Base-by-base conservation (phyloP, 2,329 filamentous ascomycete genomes). In the Cladosporium sp. region DNA sequence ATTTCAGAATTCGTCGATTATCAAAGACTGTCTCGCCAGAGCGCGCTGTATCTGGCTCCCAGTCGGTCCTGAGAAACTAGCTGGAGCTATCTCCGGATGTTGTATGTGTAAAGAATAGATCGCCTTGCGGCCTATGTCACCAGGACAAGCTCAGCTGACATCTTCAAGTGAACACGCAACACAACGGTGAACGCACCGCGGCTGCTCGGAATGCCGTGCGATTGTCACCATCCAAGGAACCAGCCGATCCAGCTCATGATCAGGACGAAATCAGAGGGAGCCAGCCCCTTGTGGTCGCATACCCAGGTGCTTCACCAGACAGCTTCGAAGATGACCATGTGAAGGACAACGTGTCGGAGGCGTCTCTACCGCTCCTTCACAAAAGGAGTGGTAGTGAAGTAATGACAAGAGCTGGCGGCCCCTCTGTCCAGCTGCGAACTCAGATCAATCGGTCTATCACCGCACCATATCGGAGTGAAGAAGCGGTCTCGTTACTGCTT, bases 401-500 rank as follows among this genome's bases (percentile, higher is more conserved):
- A 9, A 7, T 6, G n/a, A 19, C 25, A 30, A 30, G 16, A 30
- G 2, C 27, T 27, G 7, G 12, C 3, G 7, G 12, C 7, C 8
- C 25, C 8, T n/a, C 40, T 1, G 11, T 43, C 18, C 25, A 16
- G 19, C 19, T 27, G 16, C 30, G 29, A 12, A 12, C 29, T 1
- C 41, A 35, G 7, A 11, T 43, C 5, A 8, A 4, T 25, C 29
- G 41, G 15, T 18, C 20, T 15, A 38, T 11, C 3, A 47, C 33
- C n/a, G n/a, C 19, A 6, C 20, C 43, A 8, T 11, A 27, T 4
- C 16, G 15, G n/a, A 43, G 8, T 13, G 19, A 13, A n/a, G 35
- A 11, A 7, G 25, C 40, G 15, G 54, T 65, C 3, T 61, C 57
- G 4, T 50, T 66, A 7, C 52, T 66, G 20, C 55, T 66, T 1